phyloP scores from a whole-genome alignment of 75 land plant species.

The Picea glauca region DNA sequence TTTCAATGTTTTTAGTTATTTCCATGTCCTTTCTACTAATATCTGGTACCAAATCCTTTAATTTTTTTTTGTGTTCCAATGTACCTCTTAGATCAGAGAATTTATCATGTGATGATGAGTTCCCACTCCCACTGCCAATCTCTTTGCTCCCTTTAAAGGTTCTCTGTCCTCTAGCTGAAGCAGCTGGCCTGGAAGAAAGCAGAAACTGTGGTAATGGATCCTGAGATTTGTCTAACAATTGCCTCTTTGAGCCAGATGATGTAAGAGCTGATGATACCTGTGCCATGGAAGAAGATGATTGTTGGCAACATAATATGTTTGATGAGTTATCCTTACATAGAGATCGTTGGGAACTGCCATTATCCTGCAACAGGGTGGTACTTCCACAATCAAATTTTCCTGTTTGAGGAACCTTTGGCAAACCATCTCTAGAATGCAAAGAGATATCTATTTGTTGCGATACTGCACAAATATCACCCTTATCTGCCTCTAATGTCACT shows the following conservation, averaged over 20 bases:
- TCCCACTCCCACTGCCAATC: background rate
- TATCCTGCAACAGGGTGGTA: background rate
- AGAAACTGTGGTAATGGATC: background rate
- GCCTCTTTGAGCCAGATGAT: background rate
- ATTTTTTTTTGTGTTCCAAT: background rate
- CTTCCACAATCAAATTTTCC: background rate
- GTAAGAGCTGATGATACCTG: background rate
- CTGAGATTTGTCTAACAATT: background rate
- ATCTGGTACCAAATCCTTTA: background rate
- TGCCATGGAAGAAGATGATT: background rate
- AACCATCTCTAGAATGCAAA: background rate
- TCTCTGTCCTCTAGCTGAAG: background rate
- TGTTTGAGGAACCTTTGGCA: background rate
- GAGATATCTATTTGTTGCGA: background rate
- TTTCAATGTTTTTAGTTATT: background rate
- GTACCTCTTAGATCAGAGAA: background rate
- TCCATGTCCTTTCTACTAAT: background rate
- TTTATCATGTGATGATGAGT: background rate
- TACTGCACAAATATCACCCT: background rate
- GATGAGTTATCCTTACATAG: background rate
- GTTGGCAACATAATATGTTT: background rate
- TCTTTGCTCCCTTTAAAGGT: background rate
- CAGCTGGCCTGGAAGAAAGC: background rate
- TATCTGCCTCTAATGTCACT: background rate
- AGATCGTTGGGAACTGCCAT: background rate